Base-by-base conservation (phyloP, 2,329 filamentous ascomycete species). In the Aspergillus sp. region DNA sequence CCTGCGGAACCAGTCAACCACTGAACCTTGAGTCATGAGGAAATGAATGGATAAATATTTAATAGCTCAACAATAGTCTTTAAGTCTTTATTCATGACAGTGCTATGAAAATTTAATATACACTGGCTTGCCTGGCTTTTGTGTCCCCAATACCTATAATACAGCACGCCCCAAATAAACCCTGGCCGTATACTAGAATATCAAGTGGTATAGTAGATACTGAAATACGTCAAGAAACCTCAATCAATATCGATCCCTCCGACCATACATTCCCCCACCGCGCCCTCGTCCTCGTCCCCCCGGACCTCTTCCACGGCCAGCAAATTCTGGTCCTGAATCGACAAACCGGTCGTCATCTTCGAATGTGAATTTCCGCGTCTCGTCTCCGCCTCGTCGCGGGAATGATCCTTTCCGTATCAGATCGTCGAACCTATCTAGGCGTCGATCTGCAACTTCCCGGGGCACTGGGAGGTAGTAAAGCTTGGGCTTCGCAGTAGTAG, bases 281-380 rank as follows among this genome's bases (percentile, higher is more conserved):
- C 72, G 59, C 24, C 67, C 66, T 55, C 64, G 67, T 53, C 70
- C 72, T 34, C 76, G 75, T 9, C 77, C 64, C 26, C 62, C 55
- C 26, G 26, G 26, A 34, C 63, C 61, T 9, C 61, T 49, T 15
- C 61, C 62, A 57, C 61, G 55, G 12, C 64, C 61, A 53, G 55
- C 43, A 56, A 87, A 85, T 70, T 92, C 89, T 15, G 85, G 85
- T 13, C 89, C 89, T 53, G 87, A 81, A 70, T 92, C 89, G 44
- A 92, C 88, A 53, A 92, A 85, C 5, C 74, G 68, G 58, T 87
- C 84, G 1, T 80, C 81, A 55, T 86, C 78, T 70, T 91, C 88
- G 64, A 92, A 92, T 0, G 87, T 88, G 70, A 90, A 91, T 32
- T 89, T 81, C 68, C 89, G 86, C 74, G 84, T 84, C 51, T 85